Conservation (phyloP, 176 grass and related monocot genomes). For the Oryza nivara region DNA sequence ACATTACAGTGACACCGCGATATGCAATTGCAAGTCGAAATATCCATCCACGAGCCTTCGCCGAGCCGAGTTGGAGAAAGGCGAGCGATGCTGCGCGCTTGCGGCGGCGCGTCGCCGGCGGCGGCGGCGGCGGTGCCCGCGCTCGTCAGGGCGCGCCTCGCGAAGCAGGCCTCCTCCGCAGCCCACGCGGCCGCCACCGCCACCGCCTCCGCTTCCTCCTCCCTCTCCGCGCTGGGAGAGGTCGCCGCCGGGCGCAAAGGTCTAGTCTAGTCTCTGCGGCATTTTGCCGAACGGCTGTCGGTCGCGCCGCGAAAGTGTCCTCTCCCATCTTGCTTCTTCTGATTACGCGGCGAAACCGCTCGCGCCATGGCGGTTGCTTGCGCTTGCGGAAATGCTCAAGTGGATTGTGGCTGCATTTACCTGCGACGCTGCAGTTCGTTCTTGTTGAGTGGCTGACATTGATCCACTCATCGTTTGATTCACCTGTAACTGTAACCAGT, state of each 20-base stretch:
- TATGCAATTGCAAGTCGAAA: not conserved
- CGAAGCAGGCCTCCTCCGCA: constrained; percentile 46
- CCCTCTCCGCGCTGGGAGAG: constrained; percentile 52
- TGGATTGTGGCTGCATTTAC: not conserved
- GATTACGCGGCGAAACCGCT: no score
- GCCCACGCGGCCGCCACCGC: constrained; percentile 25
- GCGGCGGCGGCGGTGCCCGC: constrained; percentile 23
- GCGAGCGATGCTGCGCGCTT: constrained; percentile 54
- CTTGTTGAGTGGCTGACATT: not conserved
- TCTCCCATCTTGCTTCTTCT: not conserved
- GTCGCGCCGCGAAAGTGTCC: not conserved
- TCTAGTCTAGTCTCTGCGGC: constrained; percentile 26
- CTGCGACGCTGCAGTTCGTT: not conserved
- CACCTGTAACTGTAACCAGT: not conserved
- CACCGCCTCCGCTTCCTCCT: not conserved
- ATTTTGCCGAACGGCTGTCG: not conserved
- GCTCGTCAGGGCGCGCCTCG: constrained; percentile 55
- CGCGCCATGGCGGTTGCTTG: constrained; percentile 24
- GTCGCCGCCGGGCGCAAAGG: constrained; percentile 83
- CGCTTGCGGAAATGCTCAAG: constrained; percentile 56
- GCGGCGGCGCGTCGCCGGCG: constrained; percentile 34
- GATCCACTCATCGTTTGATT: not conserved
- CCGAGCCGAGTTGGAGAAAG: not conserved
- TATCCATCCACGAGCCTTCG: constrained; percentile 17
- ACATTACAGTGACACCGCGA: not conserved